Base-by-base conservation (phyloP, 345 rosid genomes). In the Hibiscus trionum region DNA sequence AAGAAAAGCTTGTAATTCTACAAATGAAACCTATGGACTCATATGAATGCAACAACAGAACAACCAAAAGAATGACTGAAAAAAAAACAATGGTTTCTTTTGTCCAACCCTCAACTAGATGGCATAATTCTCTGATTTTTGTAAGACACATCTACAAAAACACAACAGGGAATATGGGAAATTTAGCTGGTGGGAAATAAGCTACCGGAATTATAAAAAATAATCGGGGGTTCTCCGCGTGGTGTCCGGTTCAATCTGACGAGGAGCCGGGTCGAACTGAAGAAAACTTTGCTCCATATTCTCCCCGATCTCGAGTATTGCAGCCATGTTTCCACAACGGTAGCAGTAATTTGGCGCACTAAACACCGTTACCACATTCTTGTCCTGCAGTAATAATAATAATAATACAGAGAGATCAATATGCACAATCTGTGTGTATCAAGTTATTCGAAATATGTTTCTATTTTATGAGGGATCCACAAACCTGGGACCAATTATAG, bases 321-420 rank as follows among this genome's bases (percentile, higher is more conserved):
- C 93, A 56, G 96, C 96, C 96, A 90, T 90, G 77, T 90, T 90
- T 73, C 96, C 96, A 75, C 96, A 90, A 21, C 91, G 84, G 71
- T 90, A 90, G 60, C 96, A 90, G 74, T 90, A 90, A 77, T 90
- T 90, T 65, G 95, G 95, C 56, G 95, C 95, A 80, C 95, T 90
- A 73, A 90, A 90, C 75, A 90, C 93, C 1, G 96, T 90, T 31
- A 90, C 96, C 61, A 90, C 96, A 49, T 88, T 88, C 84, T 90
- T 86, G 5, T 90, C 96, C 93, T 90, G 47, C 66, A 74, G 53
- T 16, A 61, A 58, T 15, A 61, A 42, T 17, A 58, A 61, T 15
- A 64, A 7, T 31, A 31, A 3, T 37, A 21, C 24, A 21, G 24
- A 14, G 21, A 6, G 17, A 31, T 67, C 11, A 57, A 58, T 17